Base-by-base conservation (phyloP, 2,329 filamentous ascomycete species). In the Penicillium fuscoglaucum region DNA sequence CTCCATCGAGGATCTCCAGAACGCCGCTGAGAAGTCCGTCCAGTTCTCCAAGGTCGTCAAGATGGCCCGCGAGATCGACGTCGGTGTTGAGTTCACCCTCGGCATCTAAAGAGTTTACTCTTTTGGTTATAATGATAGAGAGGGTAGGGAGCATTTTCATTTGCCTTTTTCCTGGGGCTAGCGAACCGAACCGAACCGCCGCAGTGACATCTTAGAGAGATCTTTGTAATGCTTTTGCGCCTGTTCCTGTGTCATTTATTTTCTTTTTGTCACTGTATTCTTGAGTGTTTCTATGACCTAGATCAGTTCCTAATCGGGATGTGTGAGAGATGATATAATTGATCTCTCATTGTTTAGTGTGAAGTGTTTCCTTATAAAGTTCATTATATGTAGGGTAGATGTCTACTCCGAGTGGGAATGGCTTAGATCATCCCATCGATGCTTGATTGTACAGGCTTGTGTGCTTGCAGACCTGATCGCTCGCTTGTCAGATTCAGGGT, bases 41-140 rank as follows among this genome's bases (percentile, higher is more conserved):
- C 93, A 99, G 80, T 93, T 99, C 79, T 97, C 92, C 72, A 98
- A 97, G 87, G 90, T 99, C 68, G 95, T 99, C 72, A 98, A 98
- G 88, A 90, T 96, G 88, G 91, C 95, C 71, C 90, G 93, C 72
- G 93, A 97, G 70, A 97, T 97, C 73, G 95, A 98, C 73, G 93
- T 98, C 66, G 93, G 93, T 71, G 93, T 98, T 70, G 91, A 96
- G 81, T 96, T 96, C 81, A 90, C 87, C 69, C 85, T 96, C 74
- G 93, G 92, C 81, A 97, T 97, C 83, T 98, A 90, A 79, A 60
- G 41, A n/a, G 45, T 31, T 29, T 26, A 41, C 10, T 12, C 19
- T 17, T 41, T 41, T 53, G 13, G 24, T 49, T 55, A 50, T 49
- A 49, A 55, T 55, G 45, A 50, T 55, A 55, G 45, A 55, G 52